Conservation (phyloP, 352 stramenopile genomes). For the Pythium phragmiticola region DNA sequence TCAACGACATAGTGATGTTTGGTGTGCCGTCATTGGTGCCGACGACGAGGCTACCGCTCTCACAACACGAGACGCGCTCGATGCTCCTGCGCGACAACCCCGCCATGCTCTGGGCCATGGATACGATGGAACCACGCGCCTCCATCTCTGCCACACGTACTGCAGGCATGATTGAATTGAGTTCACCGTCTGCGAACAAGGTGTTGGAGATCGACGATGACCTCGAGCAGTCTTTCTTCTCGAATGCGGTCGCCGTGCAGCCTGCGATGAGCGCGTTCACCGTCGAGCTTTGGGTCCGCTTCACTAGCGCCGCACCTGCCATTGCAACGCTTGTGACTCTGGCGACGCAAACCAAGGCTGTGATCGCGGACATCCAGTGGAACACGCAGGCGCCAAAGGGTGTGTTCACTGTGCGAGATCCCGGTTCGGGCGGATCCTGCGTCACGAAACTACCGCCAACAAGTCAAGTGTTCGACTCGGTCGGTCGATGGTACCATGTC, state of each 20-base stretch:
- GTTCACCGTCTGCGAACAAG: conserved; percentile 11
- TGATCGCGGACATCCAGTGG: conserved; percentile 22
- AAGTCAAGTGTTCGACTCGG: not conserved
- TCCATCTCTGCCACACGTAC: not conserved
- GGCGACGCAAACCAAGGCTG: not conserved
- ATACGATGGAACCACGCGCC: conserved; percentile 29
- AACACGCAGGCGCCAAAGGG: conserved; percentile 8
- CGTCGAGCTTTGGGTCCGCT: conserved; percentile 57
- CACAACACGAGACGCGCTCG: conserved; percentile 43
- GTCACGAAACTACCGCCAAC: not conserved
- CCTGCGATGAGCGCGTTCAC: conserved; percentile 55
- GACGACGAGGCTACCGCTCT: conserved; percentile 41
- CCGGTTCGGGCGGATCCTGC: conserved; percentile 9
- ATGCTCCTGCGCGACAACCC: conserved; percentile 68
- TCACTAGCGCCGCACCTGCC: conserved; percentile 10
- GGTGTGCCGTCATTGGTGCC: conserved; percentile 43
- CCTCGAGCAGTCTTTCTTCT: conserved; percentile 58
- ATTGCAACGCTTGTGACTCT: conserved; percentile 14
- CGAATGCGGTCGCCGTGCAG: conserved; percentile 41
- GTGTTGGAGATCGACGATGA: conserved; percentile 42
- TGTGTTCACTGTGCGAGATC: conserved; percentile 22
- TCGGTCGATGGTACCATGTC: conserved; percentile 51
- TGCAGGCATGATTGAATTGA: conserved; percentile 15
- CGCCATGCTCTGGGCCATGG: conserved; percentile 56
- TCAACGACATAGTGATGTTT: conserved; percentile 50